These are phyloP conservation scores for Sphagnum fallax DNA, from an alignment of 228 moss, liverwort and hornwort species.

Conservation along the genomic window DNA sequence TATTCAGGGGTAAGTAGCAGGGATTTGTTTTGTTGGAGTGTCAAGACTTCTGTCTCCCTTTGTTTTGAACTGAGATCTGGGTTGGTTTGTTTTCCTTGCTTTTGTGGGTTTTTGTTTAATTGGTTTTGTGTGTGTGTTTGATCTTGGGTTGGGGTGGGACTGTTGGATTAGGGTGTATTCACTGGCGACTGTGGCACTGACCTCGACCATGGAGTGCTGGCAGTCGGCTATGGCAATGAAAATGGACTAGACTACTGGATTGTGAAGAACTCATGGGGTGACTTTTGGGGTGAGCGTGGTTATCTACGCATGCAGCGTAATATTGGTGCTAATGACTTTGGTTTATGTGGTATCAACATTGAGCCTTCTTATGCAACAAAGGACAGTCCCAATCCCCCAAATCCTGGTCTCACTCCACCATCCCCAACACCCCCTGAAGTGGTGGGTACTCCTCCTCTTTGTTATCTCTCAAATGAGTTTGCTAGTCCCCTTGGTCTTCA, in stretches of 20 bases:
- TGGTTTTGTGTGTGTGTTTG: neutral
- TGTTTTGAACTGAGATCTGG: neutral
- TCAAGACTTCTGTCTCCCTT: neutral
- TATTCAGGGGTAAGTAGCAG: constrained; percentile 42
- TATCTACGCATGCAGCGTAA: constrained; percentile 79
- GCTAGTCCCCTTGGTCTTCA: too few species aligned
- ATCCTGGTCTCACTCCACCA: constrained; percentile 81
- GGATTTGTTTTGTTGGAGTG: neutral
- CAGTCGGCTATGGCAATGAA: constrained; percentile 78
- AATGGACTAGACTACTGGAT: constrained; percentile 74
- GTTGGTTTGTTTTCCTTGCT: neutral
- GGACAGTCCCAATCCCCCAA: constrained; percentile 66
- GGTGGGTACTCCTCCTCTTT: constrained; percentile 16
- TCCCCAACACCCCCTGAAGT: constrained; percentile 52
- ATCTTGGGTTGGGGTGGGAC: neutral
- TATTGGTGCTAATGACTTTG: constrained; percentile 34
- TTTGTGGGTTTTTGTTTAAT: neutral
- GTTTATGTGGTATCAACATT: constrained; percentile 85
- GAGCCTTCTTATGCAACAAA: constrained; percentile 88
- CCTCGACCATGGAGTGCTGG: constrained; percentile 82
- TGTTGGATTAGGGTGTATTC: constrained; percentile 63
- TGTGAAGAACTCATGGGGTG: constrained; percentile 94
- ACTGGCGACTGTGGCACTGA: constrained; percentile 73
- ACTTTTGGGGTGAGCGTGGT: constrained; percentile 77
- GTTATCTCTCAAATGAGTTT: too few species aligned